These are phyloP conservation scores for Lophiostoma macrostomum DNA, from an alignment of 495 filamentous ascomycete genomes.

Conservation along the genomic window DNA sequence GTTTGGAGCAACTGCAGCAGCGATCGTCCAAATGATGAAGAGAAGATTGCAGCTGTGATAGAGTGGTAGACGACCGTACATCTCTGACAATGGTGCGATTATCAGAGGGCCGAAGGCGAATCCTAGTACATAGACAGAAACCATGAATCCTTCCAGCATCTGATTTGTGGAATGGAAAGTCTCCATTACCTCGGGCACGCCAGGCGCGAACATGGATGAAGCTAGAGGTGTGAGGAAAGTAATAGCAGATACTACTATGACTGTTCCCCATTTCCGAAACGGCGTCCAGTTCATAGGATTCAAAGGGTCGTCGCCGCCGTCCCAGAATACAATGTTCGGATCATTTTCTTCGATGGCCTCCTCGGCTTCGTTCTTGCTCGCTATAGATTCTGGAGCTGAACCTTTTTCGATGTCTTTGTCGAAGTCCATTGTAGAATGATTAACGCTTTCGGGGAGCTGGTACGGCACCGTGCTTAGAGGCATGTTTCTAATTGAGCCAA, in stretches of 20 bases:
- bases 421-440: not conserved
- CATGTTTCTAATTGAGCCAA: constrained; percentile 5
- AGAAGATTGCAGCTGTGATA: constrained; percentile 47
- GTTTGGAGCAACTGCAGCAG: constrained; percentile 45
- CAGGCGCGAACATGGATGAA: constrained; percentile 33
- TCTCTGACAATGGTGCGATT: constrained; percentile 47
- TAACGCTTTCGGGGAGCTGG: not conserved
- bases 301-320: constrained; percentile 39
- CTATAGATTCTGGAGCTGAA: constrained; percentile 6
- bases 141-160: constrained; percentile 39
- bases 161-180: constrained; percentile 28
- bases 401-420: constrained; percentile 24
- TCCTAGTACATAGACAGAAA: constrained; percentile 47
- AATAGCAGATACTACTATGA: constrained; percentile 24
- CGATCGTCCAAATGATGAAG: constrained; percentile 49
- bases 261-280: constrained; percentile 28
- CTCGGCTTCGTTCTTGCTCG: constrained; percentile 8
- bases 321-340: constrained; percentile 41
- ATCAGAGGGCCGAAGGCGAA: constrained; percentile 38
- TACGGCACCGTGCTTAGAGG: not conserved
- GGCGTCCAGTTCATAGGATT: constrained; percentile 50
- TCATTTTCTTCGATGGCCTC: constrained; percentile 14
- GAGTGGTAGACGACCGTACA: constrained; percentile 46
- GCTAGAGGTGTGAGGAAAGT: constrained; percentile 36
- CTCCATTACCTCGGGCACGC: constrained; percentile 32